phyloP scores from a whole-genome alignment of 345 rosid species.

The Syzygium oleosum region DNA sequence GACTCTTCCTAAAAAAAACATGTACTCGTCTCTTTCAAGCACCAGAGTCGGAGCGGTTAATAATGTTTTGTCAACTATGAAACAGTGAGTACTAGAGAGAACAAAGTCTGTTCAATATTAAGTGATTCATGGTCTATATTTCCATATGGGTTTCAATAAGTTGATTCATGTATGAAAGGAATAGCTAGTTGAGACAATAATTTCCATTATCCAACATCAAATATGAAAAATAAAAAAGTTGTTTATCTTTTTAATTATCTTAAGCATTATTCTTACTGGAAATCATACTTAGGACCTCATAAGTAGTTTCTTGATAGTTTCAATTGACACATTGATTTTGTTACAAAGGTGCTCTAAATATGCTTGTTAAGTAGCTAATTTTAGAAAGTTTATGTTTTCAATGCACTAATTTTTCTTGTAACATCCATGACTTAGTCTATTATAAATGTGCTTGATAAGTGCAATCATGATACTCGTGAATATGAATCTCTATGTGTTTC shows the following conservation, averaged over 20 bases:
- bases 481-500: neutral
- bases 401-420: neutral
- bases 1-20: neutral
- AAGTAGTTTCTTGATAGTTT: neutral
- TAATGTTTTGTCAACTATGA: neutral
- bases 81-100: neutral
- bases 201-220: neutral
- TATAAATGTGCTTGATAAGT: neutral
- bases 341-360: neutral
- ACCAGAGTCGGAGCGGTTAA: neutral
- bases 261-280: neutral
- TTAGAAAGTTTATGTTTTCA: neutral
- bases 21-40: neutral
- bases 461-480: neutral
- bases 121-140: neutral
- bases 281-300: neutral
- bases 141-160: neutral
- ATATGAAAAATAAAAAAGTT: neutral
- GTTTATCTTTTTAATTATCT: neutral
- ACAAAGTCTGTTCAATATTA: accelerated
- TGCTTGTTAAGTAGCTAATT: neutral
- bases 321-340: neutral
- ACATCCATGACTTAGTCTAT: neutral
- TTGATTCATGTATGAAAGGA: neutral
- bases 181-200: neutral